Conservation (phyloP, 2,329 filamentous ascomycete species). For the Harringtonia aguacate region DNA sequence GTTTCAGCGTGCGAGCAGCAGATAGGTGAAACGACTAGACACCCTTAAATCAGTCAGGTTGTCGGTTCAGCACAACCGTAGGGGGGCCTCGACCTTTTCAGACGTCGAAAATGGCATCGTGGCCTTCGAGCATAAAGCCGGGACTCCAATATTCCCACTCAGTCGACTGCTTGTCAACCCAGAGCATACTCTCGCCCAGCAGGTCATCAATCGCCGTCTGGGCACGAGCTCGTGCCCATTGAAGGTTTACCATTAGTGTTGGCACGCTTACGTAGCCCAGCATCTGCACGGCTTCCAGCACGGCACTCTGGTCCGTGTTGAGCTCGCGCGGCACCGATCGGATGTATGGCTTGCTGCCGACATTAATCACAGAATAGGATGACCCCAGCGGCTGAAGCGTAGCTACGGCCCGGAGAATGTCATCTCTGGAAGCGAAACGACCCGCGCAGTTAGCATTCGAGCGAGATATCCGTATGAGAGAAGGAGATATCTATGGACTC, state of each 20-base stretch:
- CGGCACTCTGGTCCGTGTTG: conserved; percentile 85
- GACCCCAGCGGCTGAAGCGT: conserved; percentile 80
- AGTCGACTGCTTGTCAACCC: conserved; percentile 76
- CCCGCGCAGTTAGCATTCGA: neutral
- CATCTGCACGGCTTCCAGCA: conserved; percentile 83
- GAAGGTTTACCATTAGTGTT: conserved; percentile 78
- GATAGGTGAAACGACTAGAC: no score
- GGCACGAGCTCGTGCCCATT: conserved; percentile 77
- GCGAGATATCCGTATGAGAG: neutral
- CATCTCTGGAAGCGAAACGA: conserved; percentile 51
- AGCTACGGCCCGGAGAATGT: conserved; percentile 79
- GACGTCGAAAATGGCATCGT: conserved; percentile 16
- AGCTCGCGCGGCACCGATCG: conserved; percentile 90
- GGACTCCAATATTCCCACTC: conserved; percentile 95
- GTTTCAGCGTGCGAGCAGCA: no score
- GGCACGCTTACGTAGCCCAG: conserved; percentile 82
- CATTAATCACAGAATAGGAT: conserved; percentile 72
- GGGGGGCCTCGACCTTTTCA: no score
- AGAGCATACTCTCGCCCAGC: conserved; percentile 79
- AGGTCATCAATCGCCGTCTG: conserved; percentile 86
- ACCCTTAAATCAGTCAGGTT: no score
- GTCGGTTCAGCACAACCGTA: no score
- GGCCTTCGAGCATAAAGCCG: conserved; percentile 51
- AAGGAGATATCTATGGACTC: conserved; percentile 16
- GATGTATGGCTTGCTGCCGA: conserved; percentile 80